Percentiles rank a stretch among this genome's conserved stretches.
Conservation (phyloP, 176 grass and related monocot species). For the Phoenix dactylifera region DNA sequence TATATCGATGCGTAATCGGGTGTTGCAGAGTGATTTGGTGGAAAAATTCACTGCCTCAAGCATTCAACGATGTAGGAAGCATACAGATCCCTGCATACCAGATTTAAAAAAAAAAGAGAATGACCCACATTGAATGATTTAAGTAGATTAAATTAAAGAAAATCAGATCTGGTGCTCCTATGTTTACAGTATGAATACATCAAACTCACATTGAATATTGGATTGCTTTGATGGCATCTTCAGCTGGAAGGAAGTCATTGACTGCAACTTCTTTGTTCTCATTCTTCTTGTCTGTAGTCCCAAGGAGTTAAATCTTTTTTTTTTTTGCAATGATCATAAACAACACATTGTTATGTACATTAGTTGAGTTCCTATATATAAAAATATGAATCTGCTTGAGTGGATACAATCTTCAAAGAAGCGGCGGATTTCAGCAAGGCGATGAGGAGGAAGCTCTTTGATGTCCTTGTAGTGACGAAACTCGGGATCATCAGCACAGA, state of each 20-base stretch:
- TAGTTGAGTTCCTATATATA: too few species aligned
- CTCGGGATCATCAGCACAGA: slow-evolving; percentile 97
- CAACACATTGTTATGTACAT: too few species aligned
- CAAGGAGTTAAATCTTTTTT: not conserved
- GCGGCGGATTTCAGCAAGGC: slow-evolving; percentile 90
- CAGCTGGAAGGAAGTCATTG: slow-evolving; percentile 90
- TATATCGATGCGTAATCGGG: not conserved
- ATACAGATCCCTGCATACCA: slow-evolving; percentile 65
- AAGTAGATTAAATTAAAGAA: too few species aligned
- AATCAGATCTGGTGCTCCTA: too few species aligned
- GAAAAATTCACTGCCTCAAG: slow-evolving; percentile 53
- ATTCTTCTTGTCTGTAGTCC: slow-evolving; percentile 82
- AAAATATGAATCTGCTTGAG: not conserved
- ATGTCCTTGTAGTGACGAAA: slow-evolving; percentile 90
- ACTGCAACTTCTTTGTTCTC: slow-evolving; percentile 97
- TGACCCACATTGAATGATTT: not conserved
- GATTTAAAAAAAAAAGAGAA: not conserved
- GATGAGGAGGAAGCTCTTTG: slow-evolving; percentile 75
- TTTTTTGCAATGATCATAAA: too few species aligned
- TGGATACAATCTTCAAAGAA: slow-evolving; percentile 94
- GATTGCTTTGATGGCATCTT: slow-evolving; percentile 65
- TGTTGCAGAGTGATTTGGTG: not conserved
- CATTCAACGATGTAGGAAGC: slow-evolving; percentile 71
- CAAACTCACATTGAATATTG: slow-evolving; percentile 83
- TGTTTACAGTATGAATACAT: not conserved